phyloP scores from a whole-genome alignment of 2,329 filamentous ascomycete genomes.

The Fulvia fulva region DNA sequence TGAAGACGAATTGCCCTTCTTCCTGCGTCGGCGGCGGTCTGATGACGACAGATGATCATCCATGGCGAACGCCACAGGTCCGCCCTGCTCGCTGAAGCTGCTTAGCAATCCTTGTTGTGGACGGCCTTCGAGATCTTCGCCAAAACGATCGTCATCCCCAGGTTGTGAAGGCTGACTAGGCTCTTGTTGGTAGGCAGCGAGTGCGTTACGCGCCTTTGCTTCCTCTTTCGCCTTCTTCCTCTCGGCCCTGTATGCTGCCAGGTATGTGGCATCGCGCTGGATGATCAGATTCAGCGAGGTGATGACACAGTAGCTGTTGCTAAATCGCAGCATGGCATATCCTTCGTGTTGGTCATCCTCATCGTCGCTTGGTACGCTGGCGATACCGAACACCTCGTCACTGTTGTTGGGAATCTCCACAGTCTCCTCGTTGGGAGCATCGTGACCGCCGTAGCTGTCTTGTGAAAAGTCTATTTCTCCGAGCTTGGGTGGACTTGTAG shows the following conservation, averaged over 20 bases:
- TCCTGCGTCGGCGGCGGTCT: slow-evolving; percentile 4
- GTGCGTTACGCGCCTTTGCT: slow-evolving; percentile 15
- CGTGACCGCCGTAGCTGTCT: neutral
- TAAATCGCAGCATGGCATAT: slow-evolving; percentile 66
- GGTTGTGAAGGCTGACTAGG: slow-evolving; percentile 28
- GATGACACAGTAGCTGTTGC: slow-evolving; percentile 75
- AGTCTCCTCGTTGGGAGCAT: neutral
- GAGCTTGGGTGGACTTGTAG: neutral
- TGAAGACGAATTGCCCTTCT: slow-evolving; percentile 43
- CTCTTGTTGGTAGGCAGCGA: slow-evolving; percentile 27
- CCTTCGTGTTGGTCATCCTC: slow-evolving; percentile 33
- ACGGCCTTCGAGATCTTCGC: slow-evolving; percentile 27
- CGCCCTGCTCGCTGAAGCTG: slow-evolving; percentile 32
- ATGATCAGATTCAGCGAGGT: slow-evolving; percentile 69
- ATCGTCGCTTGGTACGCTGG: slow-evolving; percentile 5
- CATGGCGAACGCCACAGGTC: slow-evolving; percentile 40
- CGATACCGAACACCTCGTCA: neutral
- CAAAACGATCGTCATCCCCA: slow-evolving; percentile 23
- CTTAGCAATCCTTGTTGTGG: slow-evolving; percentile 28
- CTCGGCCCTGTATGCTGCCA: slow-evolving; percentile 16
- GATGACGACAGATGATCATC: slow-evolving; percentile 44
- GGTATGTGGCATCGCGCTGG: slow-evolving; percentile 55
- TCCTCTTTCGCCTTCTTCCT: slow-evolving; percentile 14
- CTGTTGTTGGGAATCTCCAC: slow-evolving; percentile 2
- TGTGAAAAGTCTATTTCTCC: neutral